Evolutionary conservation across 2,329 filamentous ascomycete genomes (phyloP).

Genomic region (Zasmidium citrigriseum): DNA sequence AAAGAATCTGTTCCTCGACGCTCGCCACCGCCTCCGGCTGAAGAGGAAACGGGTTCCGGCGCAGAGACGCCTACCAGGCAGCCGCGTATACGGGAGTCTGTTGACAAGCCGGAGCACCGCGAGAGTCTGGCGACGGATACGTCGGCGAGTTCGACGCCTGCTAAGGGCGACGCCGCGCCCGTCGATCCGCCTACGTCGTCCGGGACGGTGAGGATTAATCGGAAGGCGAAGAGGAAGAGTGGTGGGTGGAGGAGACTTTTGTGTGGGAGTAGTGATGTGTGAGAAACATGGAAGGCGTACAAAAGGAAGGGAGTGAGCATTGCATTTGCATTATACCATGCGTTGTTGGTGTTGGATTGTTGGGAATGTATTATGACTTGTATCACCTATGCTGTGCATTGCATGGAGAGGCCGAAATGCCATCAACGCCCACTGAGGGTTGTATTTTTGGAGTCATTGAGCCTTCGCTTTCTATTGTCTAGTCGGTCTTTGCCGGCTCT

Average conservation of each 20-base stretch:
- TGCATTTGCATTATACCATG: too few relatives aligned
- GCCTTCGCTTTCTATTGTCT: background rate
- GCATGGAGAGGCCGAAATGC: background rate
- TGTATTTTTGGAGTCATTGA: background rate
- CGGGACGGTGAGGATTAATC: background rate
- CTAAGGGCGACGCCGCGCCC: background rate
- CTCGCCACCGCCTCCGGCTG: background rate
- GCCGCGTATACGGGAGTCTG: background rate
- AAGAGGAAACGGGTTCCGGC: background rate
- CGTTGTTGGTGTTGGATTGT: too few relatives aligned
- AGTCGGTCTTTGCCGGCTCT: background rate
- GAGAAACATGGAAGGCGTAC: too few relatives aligned
- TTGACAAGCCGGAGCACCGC: background rate
- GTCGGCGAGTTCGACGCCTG: conserved; percentile 1
- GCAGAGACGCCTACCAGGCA: background rate
- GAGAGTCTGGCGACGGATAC: background rate
- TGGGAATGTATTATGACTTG: background rate
- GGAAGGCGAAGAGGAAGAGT: conserved; percentile 4
- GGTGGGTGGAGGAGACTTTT: background rate
- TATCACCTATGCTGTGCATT: background rate
- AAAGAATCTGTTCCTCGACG: background rate
- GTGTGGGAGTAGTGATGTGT: background rate
- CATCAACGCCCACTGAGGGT: too few relatives aligned
- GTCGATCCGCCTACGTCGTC: background rate
- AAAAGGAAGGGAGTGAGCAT: too few relatives aligned